Base-by-base conservation (phyloP, 805 yeast genomes). In the Candida taoyuanica region DNA sequence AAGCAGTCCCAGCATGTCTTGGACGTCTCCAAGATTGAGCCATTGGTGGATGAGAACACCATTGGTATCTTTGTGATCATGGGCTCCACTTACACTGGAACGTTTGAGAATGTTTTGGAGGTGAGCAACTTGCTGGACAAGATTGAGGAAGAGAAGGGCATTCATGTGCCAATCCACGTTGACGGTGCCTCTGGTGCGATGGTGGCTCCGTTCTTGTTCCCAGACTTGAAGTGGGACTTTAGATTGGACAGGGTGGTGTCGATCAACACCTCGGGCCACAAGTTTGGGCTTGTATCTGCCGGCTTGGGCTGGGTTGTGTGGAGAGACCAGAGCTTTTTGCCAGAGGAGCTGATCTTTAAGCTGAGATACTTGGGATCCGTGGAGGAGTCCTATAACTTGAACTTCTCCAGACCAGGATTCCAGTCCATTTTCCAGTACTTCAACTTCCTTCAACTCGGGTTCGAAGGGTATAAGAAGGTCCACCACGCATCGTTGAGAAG, bases 171-270 rank as follows among this genome's bases (percentile, higher is more conserved):
- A 32, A 86, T 88, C 55, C 97, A 88, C 58, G 93, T 89, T 19
- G 97, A 88, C 59, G 97, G 93, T 49, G 96, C 96, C 3, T 76
- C 87, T 16, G 96, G 96, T 41, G 97, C 83, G 2, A 77, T 88
- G 56, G 73, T 88, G 30, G 95, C 95, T 2, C 95, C 97, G 15
- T 84, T 88, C 55, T 61, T 77, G 20, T 81, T 71, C 56, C 94
- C 95, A 4, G 74, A 81, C 14, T 68, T 79, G 45, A 73, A 70
- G 49, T 88, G 96, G 96, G 96, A 87, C 60, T 89, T 88, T 65
- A 65, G 78, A 44, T 58, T 83, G 33, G 75, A 76, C 18, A 72
- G 96, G 44, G 97, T 88, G 33, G 77, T 73, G 46, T 79, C 89
- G 21, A 87, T 88, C 64, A 89, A 87, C 66, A 76, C 94, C 9